These are phyloP conservation scores for Cyberlindnera xylosilytica DNA, from an alignment of 805 yeast genomes.

Conservation along the genomic window DNA sequence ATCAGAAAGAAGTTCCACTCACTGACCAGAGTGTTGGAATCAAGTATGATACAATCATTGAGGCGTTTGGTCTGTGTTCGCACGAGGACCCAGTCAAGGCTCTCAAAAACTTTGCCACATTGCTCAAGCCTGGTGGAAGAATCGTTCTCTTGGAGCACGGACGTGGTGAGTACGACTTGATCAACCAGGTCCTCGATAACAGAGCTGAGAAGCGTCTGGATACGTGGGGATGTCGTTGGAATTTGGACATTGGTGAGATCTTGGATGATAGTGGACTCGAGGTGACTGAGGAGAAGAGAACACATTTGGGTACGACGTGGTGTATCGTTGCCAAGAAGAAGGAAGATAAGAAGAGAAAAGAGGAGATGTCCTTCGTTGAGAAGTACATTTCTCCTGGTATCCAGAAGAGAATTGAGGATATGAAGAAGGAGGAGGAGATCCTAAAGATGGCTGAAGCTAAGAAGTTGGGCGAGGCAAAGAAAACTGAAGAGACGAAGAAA, in stretches of 20 bases:
- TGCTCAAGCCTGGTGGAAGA: slow-evolving; percentile 88
- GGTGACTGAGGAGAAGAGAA: slow-evolving; percentile 73
- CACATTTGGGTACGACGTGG: slow-evolving; percentile 94
- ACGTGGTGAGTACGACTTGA: slow-evolving; percentile 71
- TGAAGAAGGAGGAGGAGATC: slow-evolving; percentile 11
- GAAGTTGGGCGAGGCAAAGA: not conserved
- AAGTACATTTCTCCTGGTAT: slow-evolving; percentile 43
- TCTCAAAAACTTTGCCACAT: slow-evolving; percentile 62
- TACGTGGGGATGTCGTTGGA: slow-evolving; percentile 98
- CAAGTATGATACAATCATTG: slow-evolving; percentile 87
- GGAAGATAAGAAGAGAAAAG: slow-evolving; percentile 52
- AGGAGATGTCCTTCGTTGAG: slow-evolving; percentile 48
- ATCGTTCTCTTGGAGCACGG: slow-evolving; percentile 91
- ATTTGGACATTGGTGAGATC: slow-evolving; percentile 85
- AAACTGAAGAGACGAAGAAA: not conserved
- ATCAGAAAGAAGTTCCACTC: slow-evolving; percentile 24
- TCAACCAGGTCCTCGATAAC: slow-evolving; percentile 77
- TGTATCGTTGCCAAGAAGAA: slow-evolving; percentile 71
- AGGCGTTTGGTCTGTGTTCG: slow-evolving; percentile 94
- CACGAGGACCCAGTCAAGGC: slow-evolving; percentile 91
- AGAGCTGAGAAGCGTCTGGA: slow-evolving; percentile 80
- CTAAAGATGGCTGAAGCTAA: not conserved
- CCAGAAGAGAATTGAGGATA: slow-evolving; percentile 25
- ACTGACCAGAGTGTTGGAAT: slow-evolving; percentile 33
- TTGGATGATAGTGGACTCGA: slow-evolving; percentile 82